Evolutionary conservation across 140 eudicot genomes (phyloP), one percentile per base, ranked within the genome.

Genomic region (Anethum foeniculum): DNA sequence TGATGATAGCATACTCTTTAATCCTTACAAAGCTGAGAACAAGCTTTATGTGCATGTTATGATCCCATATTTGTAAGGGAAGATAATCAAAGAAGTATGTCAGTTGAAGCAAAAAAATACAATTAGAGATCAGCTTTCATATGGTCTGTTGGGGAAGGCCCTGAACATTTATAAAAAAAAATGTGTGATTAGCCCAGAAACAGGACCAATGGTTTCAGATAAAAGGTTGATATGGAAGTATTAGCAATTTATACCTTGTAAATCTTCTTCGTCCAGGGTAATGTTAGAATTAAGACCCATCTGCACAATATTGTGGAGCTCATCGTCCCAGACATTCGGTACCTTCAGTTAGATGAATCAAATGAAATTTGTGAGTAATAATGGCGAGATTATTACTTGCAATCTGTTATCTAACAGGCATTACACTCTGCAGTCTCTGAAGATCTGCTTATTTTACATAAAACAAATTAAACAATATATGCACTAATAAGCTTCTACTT

Each of bases 221-320:
- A 41, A 71, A 13, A 48, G 19, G 54, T 9, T 25, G 15, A 34
- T n/a, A 34, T n/a, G 48, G 72, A n/a, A 30, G 47, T 44, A 30
- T 62, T 30, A n/a, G 76, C 47, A 43, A 58, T 72, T 58, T 43
- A 34, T 84, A 84, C 89, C 88, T 86, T 84, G 90, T 88, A 93
- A 79, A 86, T 85, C 96, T 84, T 89, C 96, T 83, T 87, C 86
- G 79, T 83, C 83, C 19, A 82, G 83, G 80, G 96, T 85, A 62
- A 87, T 84, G 75, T 80, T 86, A 10, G 97, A 83, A 84, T 86
- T 87, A 80, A 92, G 83, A 81, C 97, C 96, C 95, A 92, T 89
- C 72, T 95, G 98, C 68, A 93, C 87, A 68, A 93, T 88, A 80
- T 92, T 93, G 81, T 95, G 93, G 43, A 92, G 93, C 85, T 95